Percentiles rank a stretch among this genome's conserved stretches.
These are phyloP conservation scores for Ruellia speciosa DNA, from an alignment of 305 asterid genomes.

Conservation along the genomic window DNA sequence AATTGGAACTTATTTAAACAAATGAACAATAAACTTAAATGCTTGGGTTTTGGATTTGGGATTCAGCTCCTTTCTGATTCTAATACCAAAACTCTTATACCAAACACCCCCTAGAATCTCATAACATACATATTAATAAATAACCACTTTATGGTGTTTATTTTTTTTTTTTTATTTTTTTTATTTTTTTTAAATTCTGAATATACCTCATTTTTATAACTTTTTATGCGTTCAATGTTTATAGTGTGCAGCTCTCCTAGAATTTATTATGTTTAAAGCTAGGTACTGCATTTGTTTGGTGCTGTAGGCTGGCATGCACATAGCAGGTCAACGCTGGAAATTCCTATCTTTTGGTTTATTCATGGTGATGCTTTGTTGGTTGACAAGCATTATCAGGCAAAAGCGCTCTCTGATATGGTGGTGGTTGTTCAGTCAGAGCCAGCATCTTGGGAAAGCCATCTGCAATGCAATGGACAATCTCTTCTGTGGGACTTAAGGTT, in stretches of 20 bases:
- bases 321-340: slow-evolving; percentile 85
- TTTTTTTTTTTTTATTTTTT: not conserved
- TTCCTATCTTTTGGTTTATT: slow-evolving; percentile 94
- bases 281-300: slow-evolving; percentile 11
- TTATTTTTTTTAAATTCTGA: not conserved
- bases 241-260: slow-evolving; percentile 9
- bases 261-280: slow-evolving; percentile 3
- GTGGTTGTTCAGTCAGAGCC: slow-evolving; percentile 95
- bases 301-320: slow-evolving; percentile 84
- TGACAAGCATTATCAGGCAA: slow-evolving; percentile 95
- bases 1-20: too few species aligned
- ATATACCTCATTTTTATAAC: slow-evolving; percentile 4
- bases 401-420: slow-evolving; percentile 94
- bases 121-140: slow-evolving; percentile 2
- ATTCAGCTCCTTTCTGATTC: too few species aligned
- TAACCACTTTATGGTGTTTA: slow-evolving; percentile 10
- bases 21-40: too few species aligned
- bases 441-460: slow-evolving; percentile 95
- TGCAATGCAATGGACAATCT: slow-evolving; percentile 85
- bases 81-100: too few species aligned
- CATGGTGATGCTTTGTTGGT: slow-evolving; percentile 80
- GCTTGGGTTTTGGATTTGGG: too few species aligned
- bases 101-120: too few species aligned
- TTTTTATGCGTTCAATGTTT: not conserved
- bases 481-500: slow-evolving; percentile 91